Conservation (phyloP, 192 early-diverging fungal genomes). For the Podila epigama region DNA sequence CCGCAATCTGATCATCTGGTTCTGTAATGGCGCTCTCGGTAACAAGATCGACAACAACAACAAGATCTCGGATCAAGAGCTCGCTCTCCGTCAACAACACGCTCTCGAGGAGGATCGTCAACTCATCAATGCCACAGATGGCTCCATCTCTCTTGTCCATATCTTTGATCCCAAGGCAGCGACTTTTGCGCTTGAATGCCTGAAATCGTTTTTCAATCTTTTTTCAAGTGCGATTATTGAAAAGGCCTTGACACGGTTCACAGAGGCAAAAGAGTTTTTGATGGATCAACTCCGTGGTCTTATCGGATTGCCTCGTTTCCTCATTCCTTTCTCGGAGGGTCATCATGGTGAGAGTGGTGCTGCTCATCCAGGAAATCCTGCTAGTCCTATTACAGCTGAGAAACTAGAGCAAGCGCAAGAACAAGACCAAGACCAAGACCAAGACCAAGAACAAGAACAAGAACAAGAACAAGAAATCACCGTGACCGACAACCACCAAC, state of each 20-base stretch:
- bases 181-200: neutral
- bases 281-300: conserved; percentile 5
- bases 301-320: conserved; percentile 1
- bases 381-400: neutral
- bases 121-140: neutral
- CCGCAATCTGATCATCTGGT: conserved; percentile 19
- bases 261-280: conserved; percentile 7
- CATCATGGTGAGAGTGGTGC: neutral
- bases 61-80: too few species aligned
- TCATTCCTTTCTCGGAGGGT: neutral
- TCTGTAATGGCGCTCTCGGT: neutral
- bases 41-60: conserved; percentile 6
- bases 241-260: conserved; percentile 4
- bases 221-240: neutral
- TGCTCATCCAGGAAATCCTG: neutral
- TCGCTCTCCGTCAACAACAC: conserved; percentile 6
- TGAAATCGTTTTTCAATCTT: neutral
- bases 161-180: conserved; percentile 3
- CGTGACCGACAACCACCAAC: neutral
- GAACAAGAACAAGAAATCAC: neutral
- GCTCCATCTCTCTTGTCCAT: conserved; percentile 6
- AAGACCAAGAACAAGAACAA: neutral
- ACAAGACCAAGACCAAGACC: neutral
- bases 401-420: neutral
- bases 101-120: neutral